Evolutionary conservation across 495 filamentous ascomycete genomes (phyloP).

Genomic region (Neurospora sp.): DNA sequence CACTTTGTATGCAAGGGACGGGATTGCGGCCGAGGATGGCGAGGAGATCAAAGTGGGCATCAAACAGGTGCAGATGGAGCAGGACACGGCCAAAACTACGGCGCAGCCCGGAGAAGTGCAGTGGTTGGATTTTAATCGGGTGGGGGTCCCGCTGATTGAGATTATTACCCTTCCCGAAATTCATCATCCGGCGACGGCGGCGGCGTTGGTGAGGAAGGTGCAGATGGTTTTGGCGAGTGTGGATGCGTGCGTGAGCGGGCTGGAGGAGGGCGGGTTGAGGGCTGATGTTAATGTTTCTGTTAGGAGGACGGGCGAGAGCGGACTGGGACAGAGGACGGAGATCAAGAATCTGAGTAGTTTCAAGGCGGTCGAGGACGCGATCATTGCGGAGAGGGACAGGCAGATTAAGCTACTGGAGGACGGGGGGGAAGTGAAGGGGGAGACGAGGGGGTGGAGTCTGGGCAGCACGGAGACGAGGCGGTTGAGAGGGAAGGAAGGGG

Average conservation of each 20-base stretch:
- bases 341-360: constrained; percentile 97
- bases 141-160: constrained; percentile 83
- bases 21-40: constrained; percentile 62
- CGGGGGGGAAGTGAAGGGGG: constrained; percentile 69
- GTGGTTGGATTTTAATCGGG: constrained; percentile 89
- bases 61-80: constrained; percentile 91
- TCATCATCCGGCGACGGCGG: constrained; percentile 73
- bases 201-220: constrained; percentile 78
- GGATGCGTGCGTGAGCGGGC: constrained; percentile 74
- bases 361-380: constrained; percentile 88
- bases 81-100: constrained; percentile 93
- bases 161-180: constrained; percentile 89
- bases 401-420: constrained; percentile 74
- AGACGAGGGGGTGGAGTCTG: constrained; percentile 89
- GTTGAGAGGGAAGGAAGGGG: constrained; percentile 87
- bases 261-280: constrained; percentile 85
- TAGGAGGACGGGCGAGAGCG: constrained; percentile 34
- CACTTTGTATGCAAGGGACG: constrained; percentile 62
- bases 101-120: constrained; percentile 62
- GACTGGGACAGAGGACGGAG: constrained; percentile 80
- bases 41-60: constrained; percentile 63
- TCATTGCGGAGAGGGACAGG: constrained; percentile 78
- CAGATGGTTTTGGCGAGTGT: constrained; percentile 72
- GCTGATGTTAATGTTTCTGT: constrained; percentile 96
- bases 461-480: constrained; percentile 66